Evolutionary conservation across 1,139 yeast species (phyloP), one percentile per base, ranked within the genome.

Genomic region (Starmera stellimalicola): DNA sequence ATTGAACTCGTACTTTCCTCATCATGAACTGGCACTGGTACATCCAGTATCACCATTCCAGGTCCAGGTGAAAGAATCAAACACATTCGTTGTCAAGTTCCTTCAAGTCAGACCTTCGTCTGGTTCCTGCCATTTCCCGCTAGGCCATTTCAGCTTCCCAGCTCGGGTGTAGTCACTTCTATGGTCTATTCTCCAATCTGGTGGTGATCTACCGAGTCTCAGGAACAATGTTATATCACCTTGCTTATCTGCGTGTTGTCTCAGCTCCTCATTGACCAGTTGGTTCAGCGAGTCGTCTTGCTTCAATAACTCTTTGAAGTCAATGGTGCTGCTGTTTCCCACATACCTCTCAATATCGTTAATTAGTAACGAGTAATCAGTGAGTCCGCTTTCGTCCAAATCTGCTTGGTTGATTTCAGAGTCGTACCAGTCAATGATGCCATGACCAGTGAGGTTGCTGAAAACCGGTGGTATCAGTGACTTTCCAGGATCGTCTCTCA

Each of bases 321-420:
- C 62, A 5, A 77, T 45, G 1, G 60, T 50, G 1, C 60, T 54
- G n/a, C 61, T 49, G 6, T 56, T 50, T 4, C 84, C 94, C 4
- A 77, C 70, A 48, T 68, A 81, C 26, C 76, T 60, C 52, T 85
- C 95, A n/a, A 85, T 61, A 48, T 87, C 95, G 48, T 87, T 83
- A 27, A 87, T 59, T 32, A 85, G 55, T 29, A 85, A 53, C 1
- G 94, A 79, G 36, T 68, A 68, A 0, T 78, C 77, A 27, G 65
- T 55, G 11, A 59, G 38, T 6, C 27, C 28, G 12, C 34, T 11
- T 5, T 33, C 31, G 3, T 18, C 22, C 2, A 14, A 9, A 8
- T 33, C 29, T 16, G 33, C 25, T 10, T 36, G 37, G 1, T 23
- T 18, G 2, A 24, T 15, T 9, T 33, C 33, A 10, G 25, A 14